Conservation (phyloP, 768 basidiomycete species). For the Lactifluus piperatus region DNA sequence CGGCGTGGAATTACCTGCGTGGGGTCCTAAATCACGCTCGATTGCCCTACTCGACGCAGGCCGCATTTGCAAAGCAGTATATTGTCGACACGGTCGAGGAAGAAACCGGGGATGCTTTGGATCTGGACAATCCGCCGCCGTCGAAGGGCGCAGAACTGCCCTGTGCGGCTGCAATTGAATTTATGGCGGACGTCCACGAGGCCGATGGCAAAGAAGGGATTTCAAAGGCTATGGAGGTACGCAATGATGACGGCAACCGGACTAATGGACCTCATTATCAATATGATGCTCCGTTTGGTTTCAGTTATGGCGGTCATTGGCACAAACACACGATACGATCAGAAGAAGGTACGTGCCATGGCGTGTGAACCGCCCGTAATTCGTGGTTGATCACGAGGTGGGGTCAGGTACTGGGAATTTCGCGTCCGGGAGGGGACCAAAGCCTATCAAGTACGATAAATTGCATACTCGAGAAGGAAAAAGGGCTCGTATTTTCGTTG, state of each 20-base stretch:
- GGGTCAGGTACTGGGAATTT: slow-evolving; percentile 64
- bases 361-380: slow-evolving; percentile 9
- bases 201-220: slow-evolving; percentile 41
- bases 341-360: slow-evolving; percentile 53
- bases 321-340: slow-evolving; percentile 61
- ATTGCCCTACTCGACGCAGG: slow-evolving; percentile 46
- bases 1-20: slow-evolving; percentile 97
- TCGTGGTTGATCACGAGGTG: slow-evolving; percentile 20
- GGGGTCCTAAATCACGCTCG: slow-evolving; percentile 62
- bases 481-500: not conserved
- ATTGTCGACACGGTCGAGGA: slow-evolving; percentile 28
- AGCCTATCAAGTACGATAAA: not conserved
- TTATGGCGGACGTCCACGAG: slow-evolving; percentile 72
- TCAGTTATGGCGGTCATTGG: slow-evolving; percentile 66
- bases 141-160: slow-evolving; percentile 61
- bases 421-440: slow-evolving; percentile 47
- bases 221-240: slow-evolving; percentile 31
- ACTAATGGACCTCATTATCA: not conserved
- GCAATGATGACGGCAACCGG: not conserved
- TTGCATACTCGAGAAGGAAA: not conserved
- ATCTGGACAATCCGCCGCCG: slow-evolving; percentile 70
- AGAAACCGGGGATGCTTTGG: slow-evolving; percentile 40
- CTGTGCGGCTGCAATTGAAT: slow-evolving; percentile 72
- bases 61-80: slow-evolving; percentile 60
- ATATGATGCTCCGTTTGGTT: not conserved